Evolutionary conservation across 2,329 filamentous ascomycete genomes (phyloP).

Genomic region (Rutstroemia sp.): DNA sequence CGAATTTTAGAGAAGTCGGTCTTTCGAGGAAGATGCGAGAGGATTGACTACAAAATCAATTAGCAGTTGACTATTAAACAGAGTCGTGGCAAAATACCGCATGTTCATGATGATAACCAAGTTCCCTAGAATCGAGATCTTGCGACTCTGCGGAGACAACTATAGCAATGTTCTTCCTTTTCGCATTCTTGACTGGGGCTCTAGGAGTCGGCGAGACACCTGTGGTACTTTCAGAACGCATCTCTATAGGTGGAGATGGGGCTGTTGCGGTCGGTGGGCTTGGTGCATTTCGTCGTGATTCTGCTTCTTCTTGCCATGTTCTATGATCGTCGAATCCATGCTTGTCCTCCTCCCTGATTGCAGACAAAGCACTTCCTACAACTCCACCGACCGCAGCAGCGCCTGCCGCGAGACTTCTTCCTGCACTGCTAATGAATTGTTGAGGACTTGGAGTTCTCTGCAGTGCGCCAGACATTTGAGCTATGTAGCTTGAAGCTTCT

Average conservation of each 20-base stretch:
- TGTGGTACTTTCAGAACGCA: constrained; percentile 20
- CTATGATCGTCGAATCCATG: constrained; percentile 78
- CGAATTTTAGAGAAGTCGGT: constrained; percentile 67
- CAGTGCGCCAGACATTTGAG: constrained; percentile 73
- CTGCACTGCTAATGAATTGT: constrained; percentile 78
- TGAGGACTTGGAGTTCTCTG: constrained; percentile 79
- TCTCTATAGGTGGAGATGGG: constrained; percentile 26
- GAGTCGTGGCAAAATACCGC: constrained; percentile 52
- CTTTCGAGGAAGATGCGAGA: constrained; percentile 78
- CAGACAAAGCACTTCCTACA: constrained; percentile 73
- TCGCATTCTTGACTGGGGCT: constrained; percentile 18
- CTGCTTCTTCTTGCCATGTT: constrained; percentile 86
- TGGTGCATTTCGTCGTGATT: constrained; percentile 49
- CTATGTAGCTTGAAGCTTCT: constrained; percentile 56
- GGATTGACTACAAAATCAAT: constrained; percentile 56
- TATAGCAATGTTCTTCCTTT: constrained; percentile 74
- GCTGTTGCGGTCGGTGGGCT: constrained; percentile 24
- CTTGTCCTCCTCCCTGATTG: constrained; percentile 78
- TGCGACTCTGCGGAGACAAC: constrained; percentile 75
- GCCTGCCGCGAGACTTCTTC: constrained; percentile 72
- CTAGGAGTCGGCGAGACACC: constrained; percentile 24
- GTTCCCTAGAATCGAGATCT: constrained; percentile 49
- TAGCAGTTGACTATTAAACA: not conserved
- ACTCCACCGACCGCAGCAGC: constrained; percentile 76
- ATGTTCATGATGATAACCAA: constrained; percentile 65